A percentile compares a stretch with the other conserved stretches of the same genome.
Evolutionary conservation across 2,329 filamentous ascomycete genomes (phyloP).

Genomic region (Plectosphaerella cucumerina): DNA sequence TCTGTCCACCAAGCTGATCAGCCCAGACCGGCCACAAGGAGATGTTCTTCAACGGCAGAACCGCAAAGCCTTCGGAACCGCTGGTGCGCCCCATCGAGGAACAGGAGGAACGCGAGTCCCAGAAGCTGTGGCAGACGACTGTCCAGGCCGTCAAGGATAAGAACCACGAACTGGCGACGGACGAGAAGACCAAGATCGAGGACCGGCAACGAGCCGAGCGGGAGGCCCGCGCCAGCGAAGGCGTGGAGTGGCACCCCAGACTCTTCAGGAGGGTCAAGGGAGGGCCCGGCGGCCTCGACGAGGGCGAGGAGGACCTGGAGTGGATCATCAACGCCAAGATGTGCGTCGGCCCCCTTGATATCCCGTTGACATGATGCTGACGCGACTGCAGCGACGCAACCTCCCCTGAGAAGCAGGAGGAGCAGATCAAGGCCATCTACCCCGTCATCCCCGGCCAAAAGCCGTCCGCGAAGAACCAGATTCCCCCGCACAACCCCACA

Average conservation of each 20-base stretch:
- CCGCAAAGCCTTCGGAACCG: constrained; percentile 72
- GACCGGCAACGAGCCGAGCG: constrained; percentile 89
- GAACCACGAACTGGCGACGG: constrained; percentile 85
- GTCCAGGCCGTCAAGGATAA: constrained; percentile 75
- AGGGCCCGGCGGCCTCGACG: constrained; percentile 66
- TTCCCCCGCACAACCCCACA: constrained; percentile 38
- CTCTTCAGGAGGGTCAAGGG: constrained; percentile 75
- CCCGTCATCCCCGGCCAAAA: constrained; percentile 79
- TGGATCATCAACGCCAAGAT: constrained; percentile 90
- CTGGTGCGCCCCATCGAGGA: constrained; percentile 73
- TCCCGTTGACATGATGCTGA: constrained; percentile 4
- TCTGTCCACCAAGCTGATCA: not conserved
- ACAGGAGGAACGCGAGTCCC: constrained; percentile 86
- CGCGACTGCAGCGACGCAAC: constrained; percentile 49
- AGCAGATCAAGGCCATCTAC: constrained; percentile 83
- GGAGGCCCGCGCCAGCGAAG: constrained; percentile 70
- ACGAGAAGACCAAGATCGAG: constrained; percentile 95
- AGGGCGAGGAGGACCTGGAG: constrained; percentile 85
- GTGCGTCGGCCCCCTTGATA: constrained; percentile 41
- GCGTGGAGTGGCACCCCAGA: constrained; percentile 81
- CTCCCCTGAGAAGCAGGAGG: constrained; percentile 63
- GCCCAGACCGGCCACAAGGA: constrained; percentile 80
- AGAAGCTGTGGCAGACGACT: constrained; percentile 79
- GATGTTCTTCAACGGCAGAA: constrained; percentile 81
- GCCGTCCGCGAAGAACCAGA: constrained; percentile 46